Base-by-base conservation (phyloP, 2,329 filamentous ascomycete genomes). In the Alternaria novae-zelandiae region DNA sequence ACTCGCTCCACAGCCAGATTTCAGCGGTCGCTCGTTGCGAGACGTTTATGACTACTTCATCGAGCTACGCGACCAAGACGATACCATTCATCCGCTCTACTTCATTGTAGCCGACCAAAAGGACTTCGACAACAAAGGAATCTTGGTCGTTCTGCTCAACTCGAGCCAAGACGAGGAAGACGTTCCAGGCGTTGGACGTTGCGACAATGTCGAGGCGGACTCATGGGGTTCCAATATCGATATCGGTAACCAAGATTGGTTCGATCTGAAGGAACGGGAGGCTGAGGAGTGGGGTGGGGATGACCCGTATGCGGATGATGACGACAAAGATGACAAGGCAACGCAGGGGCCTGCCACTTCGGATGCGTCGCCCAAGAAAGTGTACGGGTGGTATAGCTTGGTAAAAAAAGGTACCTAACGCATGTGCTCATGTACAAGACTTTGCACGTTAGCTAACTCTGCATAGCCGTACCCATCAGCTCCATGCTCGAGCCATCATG, bases 21-120 rank as follows among this genome's bases (percentile, higher is more conserved):
- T 57, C 45, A 57, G 55, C 28, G 32, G 46, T 26, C 45, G 55
- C 28, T 51, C 45, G 12, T 21, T 57, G 21, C 55, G 55, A 57
- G 55, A 57, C 46, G 55, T 57, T 10, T 57, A 57, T 7, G 13
- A 57, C 55, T 57, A 43, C 28, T 46, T 50, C 32, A 57, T 57
- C 21, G 44, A 49, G 12, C 12, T 57, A 21, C 55, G 55, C 45
- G 55, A 57, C 23, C 43, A 51, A 23, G 45, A 50, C 26, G 55
- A 57, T n/a, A 50, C 26, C 13, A 57, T 57, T 43, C 55, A 57
- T 41, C 44, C 55, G 30, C 44, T 57, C 12, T 57, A 41, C 45
- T 57, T 51, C 44, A 57, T 57, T 10, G 55, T 57, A 57, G 55
- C 55, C 55, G 45, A 57, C 20, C 55, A 46, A n/a, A 17, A 50